Evolutionary conservation across 129 eudicot species (phyloP).

Genomic region (Flaveria bidentis): DNA sequence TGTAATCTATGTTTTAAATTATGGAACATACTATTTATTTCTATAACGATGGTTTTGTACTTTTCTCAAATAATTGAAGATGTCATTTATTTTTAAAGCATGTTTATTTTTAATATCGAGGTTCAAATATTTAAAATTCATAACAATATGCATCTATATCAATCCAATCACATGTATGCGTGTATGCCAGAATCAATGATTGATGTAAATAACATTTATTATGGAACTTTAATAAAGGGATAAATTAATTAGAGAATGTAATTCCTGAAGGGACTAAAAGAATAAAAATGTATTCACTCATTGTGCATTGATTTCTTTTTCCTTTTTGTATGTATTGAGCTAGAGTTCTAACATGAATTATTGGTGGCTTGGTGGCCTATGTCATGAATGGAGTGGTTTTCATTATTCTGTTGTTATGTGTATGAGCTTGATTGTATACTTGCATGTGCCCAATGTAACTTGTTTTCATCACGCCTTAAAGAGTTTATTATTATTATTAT

Average conservation of each 20-base stretch:
- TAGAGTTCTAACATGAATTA: too few species aligned
- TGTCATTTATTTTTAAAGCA: not conserved
- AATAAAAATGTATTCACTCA: not conserved
- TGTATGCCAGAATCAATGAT: not conserved
- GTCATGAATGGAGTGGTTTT: too few species aligned
- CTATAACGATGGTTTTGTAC: conserved; percentile 9
- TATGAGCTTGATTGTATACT: too few species aligned
- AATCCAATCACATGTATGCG: not conserved
- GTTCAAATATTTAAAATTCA: not conserved
- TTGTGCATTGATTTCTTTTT: too few species aligned
- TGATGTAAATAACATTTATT: not conserved
- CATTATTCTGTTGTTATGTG: too few species aligned
- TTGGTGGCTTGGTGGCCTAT: too few species aligned
- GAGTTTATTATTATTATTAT: too few species aligned
- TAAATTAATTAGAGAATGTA: not conserved
- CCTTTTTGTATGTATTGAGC: too few species aligned
- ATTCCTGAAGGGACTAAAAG: too few species aligned
- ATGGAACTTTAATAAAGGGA: not conserved
- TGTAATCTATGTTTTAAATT: not conserved
- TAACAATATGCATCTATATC: not conserved
- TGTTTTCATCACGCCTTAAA: too few species aligned
- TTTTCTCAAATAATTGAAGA: not conserved
- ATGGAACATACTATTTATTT: not conserved
- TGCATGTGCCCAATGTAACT: too few species aligned
- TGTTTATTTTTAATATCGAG: not conserved